Conservation (phyloP, 768 basidiomycete genomes). For the Agaricus blazei region DNA sequence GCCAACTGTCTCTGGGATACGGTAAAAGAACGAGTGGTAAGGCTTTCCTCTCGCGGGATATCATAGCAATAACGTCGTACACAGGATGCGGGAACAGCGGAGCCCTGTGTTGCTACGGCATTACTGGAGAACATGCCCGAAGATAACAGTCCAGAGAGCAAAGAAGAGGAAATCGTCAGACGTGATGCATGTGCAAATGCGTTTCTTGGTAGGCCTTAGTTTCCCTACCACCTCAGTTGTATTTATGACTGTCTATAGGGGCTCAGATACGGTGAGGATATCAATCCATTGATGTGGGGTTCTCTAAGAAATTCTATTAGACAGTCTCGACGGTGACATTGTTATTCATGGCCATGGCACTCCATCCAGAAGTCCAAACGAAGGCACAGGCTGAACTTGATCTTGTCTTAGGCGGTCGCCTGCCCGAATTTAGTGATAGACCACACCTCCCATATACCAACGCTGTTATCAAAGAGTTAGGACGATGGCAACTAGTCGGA, state of each 20-base stretch:
- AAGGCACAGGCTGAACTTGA: constrained; percentile 15
- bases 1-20: constrained; percentile 10
- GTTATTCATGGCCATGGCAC: constrained; percentile 16
- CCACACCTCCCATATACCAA: constrained; percentile 26
- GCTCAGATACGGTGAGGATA: constrained; percentile 10
- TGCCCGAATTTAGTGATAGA: constrained; percentile 24
- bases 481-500: constrained; percentile 26
- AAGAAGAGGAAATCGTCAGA: constrained; percentile 1
- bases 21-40: constrained; percentile 25
- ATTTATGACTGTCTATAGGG: not conserved
- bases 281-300: not conserved
- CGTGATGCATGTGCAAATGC: constrained; percentile 2
- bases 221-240: not conserved
- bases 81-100: not conserved
- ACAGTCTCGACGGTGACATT: constrained; percentile 12
- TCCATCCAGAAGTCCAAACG: constrained; percentile 12
- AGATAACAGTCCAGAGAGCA: not conserved
- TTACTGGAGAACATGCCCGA: constrained; percentile 5
- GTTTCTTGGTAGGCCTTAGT: constrained; percentile 2
- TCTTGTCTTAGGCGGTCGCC: constrained; percentile 16
- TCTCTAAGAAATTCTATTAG: not conserved
- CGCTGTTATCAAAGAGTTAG: constrained; percentile 30
- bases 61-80: not conserved
- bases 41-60: not conserved
- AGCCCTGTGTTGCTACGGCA: constrained; percentile 8